These are phyloP conservation scores for Trypanosoma brucei DNA, from an alignment of 208 protist species.

Conservation along the genomic window DNA sequence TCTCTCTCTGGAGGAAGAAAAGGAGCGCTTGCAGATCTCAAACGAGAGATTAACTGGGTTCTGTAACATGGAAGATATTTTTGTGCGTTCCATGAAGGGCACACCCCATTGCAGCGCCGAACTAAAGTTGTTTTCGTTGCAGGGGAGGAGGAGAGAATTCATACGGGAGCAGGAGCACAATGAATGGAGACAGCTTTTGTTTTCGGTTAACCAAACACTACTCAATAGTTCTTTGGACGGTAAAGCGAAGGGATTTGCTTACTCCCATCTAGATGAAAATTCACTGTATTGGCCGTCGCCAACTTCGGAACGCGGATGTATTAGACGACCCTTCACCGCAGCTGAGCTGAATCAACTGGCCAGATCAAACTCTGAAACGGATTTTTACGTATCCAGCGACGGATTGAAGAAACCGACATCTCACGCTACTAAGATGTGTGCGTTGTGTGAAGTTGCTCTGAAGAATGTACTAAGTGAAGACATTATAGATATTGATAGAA, in stretches of 20 bases:
- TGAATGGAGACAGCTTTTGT: slow-evolving; percentile 35
- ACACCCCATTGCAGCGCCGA: slow-evolving; percentile 38
- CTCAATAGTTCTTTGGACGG: not conserved
- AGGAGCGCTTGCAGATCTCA: slow-evolving; percentile 29
- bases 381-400: too few relatives aligned
- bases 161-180: slow-evolving; percentile 40
- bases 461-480: too few relatives aligned
- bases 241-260: not conserved
- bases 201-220: slow-evolving; percentile 37
- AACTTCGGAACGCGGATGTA: not conserved
- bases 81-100: slow-evolving; percentile 31
- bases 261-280: not conserved
- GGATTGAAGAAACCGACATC: too few relatives aligned
- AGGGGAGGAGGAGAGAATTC: slow-evolving; percentile 30
- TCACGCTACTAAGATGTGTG: too few relatives aligned
- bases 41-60: slow-evolving; percentile 32
- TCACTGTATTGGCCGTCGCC: not conserved
- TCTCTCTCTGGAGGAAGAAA: slow-evolving; percentile 34
- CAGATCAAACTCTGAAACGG: too few relatives aligned
- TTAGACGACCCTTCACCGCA: not conserved
- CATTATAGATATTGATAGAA: too few relatives aligned
- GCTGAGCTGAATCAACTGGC: too few relatives aligned
- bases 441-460: too few relatives aligned
- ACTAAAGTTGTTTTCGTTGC: slow-evolving; percentile 44
- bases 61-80: slow-evolving; percentile 23